Evolutionary conservation across 2,329 filamentous ascomycete species (phyloP).

Genomic region (Madurella fahalii): DNA sequence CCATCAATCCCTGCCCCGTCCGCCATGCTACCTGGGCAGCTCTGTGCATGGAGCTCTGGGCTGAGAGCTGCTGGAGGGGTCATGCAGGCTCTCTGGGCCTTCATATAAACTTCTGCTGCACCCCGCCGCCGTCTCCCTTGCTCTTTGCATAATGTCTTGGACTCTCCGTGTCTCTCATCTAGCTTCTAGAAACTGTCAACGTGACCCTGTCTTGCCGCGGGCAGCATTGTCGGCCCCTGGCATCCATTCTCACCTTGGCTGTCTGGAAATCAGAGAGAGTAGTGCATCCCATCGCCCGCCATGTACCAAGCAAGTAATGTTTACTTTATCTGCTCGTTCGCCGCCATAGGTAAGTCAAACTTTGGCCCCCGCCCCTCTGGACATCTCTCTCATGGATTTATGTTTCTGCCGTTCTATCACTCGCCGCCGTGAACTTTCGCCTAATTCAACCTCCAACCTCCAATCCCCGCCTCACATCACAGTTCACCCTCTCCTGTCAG

Average conservation of each 20-base stretch:
- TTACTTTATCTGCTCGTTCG: conserved; percentile 59
- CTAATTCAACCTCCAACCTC: too few relatives aligned
- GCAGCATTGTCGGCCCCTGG: not conserved
- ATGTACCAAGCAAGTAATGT: conserved; percentile 48
- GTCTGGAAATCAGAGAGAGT: too few relatives aligned
- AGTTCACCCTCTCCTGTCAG: too few relatives aligned
- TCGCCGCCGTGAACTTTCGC: not conserved
- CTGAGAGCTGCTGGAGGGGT: too few relatives aligned
- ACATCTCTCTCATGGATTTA: too few relatives aligned
- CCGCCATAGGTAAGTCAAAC: conserved; percentile 50
- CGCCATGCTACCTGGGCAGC: too few relatives aligned
- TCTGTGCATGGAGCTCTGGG: too few relatives aligned
- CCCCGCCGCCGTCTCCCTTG: not conserved
- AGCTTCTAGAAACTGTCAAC: not conserved
- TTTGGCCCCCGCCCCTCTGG: too few relatives aligned
- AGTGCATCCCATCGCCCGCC: conserved; percentile 6
- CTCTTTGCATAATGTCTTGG: not conserved
- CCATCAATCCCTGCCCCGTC: not conserved
- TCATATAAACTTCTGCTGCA: conserved; percentile 1
- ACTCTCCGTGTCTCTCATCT: not conserved
- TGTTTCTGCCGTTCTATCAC: not conserved
- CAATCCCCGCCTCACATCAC: too few relatives aligned
- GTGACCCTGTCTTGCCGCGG: not conserved
- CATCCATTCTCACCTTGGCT: not conserved
- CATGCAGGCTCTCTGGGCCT: too few relatives aligned